Evolutionary conservation across 768 basidiomycete genomes (phyloP).

Genomic region (Gymnopilus dilepis): DNA sequence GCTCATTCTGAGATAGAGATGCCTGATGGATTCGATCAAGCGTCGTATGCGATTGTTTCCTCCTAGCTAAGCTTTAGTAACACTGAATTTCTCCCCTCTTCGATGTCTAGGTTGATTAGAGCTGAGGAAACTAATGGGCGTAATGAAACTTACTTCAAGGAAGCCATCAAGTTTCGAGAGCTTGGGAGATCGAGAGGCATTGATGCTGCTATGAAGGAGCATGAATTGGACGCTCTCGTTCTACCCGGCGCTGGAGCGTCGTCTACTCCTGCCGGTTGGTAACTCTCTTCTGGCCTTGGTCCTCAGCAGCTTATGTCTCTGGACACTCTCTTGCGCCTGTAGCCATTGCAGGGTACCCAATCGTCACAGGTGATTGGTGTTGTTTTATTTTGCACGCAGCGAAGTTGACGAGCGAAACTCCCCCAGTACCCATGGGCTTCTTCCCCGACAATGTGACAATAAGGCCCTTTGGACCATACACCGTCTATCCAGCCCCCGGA

Average conservation of each 20-base stretch:
- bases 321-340: background rate
- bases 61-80: slow-evolving; percentile 22
- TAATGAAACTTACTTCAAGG: slow-evolving; percentile 45
- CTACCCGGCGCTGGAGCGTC: slow-evolving; percentile 47
- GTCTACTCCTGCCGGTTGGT: slow-evolving; percentile 34
- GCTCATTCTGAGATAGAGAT: slow-evolving; percentile 55
- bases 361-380: slow-evolving; percentile 53
- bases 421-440: slow-evolving; percentile 61
- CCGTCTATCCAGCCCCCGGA: slow-evolving; percentile 54
- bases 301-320: background rate
- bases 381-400: background rate
- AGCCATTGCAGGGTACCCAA: slow-evolving; percentile 68
- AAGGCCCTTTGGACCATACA: slow-evolving; percentile 38
- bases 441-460: slow-evolving; percentile 50
- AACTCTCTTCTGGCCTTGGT: too few relatives aligned
- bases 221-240: slow-evolving; percentile 56
- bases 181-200: slow-evolving; percentile 57
- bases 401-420: background rate
- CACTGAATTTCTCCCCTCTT: slow-evolving; percentile 16
- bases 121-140: slow-evolving; percentile 43
- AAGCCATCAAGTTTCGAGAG: slow-evolving; percentile 46
- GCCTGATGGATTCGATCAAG: slow-evolving; percentile 37
- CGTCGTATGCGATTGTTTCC: slow-evolving; percentile 27
- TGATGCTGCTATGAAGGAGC: slow-evolving; percentile 50
- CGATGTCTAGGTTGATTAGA: slow-evolving; percentile 36